phyloP scores from a whole-genome alignment of 768 basidiomycete genomes.

The Tephrocybe rancida region DNA sequence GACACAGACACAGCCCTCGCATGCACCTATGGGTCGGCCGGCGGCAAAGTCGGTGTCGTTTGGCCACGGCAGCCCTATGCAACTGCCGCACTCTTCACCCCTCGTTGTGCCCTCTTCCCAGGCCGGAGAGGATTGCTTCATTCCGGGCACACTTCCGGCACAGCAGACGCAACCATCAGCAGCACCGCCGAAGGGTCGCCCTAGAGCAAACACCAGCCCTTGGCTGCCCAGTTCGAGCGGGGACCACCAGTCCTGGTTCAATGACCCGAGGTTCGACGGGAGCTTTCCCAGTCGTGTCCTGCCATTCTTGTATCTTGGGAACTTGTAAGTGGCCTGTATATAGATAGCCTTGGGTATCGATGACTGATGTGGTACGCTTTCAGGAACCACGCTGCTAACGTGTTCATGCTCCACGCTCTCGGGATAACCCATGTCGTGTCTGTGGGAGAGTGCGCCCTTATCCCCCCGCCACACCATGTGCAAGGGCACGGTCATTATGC shows the following conservation, averaged over 20 bases:
- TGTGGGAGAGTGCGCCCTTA: constrained; percentile 92
- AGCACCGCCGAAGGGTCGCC: constrained; percentile 43
- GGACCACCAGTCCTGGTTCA: constrained; percentile 93
- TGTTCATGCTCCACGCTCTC: constrained; percentile 92
- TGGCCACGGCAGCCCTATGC: constrained; percentile 24
- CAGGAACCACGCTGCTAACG: constrained; percentile 93
- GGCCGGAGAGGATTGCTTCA: neutral
- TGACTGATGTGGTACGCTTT: constrained; percentile 10
- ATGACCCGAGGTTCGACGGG: constrained; percentile 90
- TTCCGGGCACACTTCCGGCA: constrained; percentile 6
- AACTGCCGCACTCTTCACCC: constrained; percentile 16
- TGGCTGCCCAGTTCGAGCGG: constrained; percentile 61
- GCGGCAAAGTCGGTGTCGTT: constrained; percentile 56
- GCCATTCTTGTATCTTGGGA: constrained; percentile 93
- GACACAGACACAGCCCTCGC: neutral
- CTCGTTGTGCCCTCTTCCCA: constrained; percentile 29
- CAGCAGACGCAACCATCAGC: neutral
- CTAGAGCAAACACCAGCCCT: constrained; percentile 72
- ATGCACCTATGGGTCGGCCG: constrained; percentile 34
- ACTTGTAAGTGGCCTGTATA: constrained; percentile 64
- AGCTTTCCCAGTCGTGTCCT: constrained; percentile 94
- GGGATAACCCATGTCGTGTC: constrained; percentile 98
- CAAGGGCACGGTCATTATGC: constrained; percentile 16
- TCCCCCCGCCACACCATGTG: constrained; percentile 66
- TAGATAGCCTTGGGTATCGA: neutral